These are phyloP conservation scores for Diatrype stigma DNA, from an alignment of 2,329 filamentous ascomycete species.

Conservation along the genomic window DNA sequence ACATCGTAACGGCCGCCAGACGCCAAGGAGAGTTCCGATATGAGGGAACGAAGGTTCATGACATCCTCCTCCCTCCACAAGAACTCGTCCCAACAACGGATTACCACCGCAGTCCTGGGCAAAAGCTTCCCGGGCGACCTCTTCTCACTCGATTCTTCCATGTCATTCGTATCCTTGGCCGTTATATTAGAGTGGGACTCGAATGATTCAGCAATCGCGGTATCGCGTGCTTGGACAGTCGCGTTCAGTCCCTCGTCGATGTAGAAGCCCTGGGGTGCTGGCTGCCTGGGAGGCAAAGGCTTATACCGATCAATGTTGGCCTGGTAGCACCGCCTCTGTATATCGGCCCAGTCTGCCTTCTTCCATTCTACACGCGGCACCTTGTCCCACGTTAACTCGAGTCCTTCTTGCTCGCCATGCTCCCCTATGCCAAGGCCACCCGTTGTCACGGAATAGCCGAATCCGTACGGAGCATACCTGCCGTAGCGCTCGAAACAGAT, in stretches of 20 bases:
- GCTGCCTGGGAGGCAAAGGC: slow-evolving; percentile 34
- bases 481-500: slow-evolving; percentile 94
- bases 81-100: slow-evolving; percentile 80
- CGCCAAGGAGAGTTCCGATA: slow-evolving; percentile 74
- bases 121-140: slow-evolving; percentile 23
- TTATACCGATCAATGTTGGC: slow-evolving; percentile 69
- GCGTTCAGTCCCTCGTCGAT: slow-evolving; percentile 32
- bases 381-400: slow-evolving; percentile 73
- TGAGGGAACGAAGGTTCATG: slow-evolving; percentile 77
- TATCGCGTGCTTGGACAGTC: slow-evolving; percentile 20
- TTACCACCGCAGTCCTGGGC: slow-evolving; percentile 70
- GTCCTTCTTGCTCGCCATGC: slow-evolving; percentile 76
- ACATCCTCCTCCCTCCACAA: slow-evolving; percentile 75
- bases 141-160: slow-evolving; percentile 9
- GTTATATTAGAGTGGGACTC: slow-evolving; percentile 7
- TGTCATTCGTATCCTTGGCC: slow-evolving; percentile 15
- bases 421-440: slow-evolving; percentile 84
- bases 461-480: slow-evolving; percentile 81
- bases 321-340: slow-evolving; percentile 68
- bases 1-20: slow-evolving; percentile 85
- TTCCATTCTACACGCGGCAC: slow-evolving; percentile 72
- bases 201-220: slow-evolving; percentile 9
- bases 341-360: slow-evolving; percentile 72
- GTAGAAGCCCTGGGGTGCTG: slow-evolving; percentile 48
- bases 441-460: slow-evolving; percentile 73